Percentiles rank a stretch among this genome's conserved stretches.
Evolutionary conservation across 1,284 basidiomycete genomes (phyloP).

Genomic region (Ceratobasidium sp.): DNA sequence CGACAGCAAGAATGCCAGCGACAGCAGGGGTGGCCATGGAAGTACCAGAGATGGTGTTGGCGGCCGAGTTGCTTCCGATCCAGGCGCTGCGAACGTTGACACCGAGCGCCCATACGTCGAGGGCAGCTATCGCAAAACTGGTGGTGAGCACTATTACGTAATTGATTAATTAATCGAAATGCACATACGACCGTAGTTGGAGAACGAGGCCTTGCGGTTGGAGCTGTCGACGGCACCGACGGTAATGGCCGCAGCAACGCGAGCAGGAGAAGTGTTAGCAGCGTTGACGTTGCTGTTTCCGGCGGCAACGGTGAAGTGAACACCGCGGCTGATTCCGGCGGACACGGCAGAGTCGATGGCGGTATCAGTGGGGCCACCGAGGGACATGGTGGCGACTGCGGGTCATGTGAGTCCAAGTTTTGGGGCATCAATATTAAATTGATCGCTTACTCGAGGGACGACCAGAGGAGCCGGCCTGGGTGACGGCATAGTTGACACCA

Average conservation of each 20-base stretch:
- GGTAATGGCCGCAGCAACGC: constrained; percentile 85
- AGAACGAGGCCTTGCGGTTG: constrained; percentile 90
- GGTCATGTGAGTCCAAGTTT: neutral
- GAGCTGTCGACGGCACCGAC: constrained; percentile 83
- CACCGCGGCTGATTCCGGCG: constrained; percentile 76
- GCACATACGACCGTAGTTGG: constrained; percentile 64
- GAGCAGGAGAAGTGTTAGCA: constrained; percentile 49
- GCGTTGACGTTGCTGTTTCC: constrained; percentile 70
- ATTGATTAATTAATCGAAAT: neutral
- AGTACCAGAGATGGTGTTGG: constrained; percentile 30
- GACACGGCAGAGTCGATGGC: constrained; percentile 40
- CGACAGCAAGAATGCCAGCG: constrained; percentile 28
- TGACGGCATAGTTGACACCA: constrained; percentile 86
- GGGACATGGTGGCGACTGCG: constrained; percentile 39
- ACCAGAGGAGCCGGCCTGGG: constrained; percentile 46
- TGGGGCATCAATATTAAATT: neutral
- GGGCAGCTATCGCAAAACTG: constrained; percentile 1
- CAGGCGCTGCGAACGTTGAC: constrained; percentile 47
- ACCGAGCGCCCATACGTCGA: constrained; percentile 41
- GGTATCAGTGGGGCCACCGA: constrained; percentile 34
- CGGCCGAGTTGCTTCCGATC: constrained; percentile 30
- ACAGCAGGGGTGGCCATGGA: constrained; percentile 35
- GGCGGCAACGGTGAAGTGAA: constrained; percentile 96
- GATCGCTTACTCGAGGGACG: constrained; percentile 2
- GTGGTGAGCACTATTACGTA: neutral